A percentile compares a stretch with the other conserved stretches of the same genome.
Evolutionary conservation across 495 filamentous ascomycete species (phyloP).

Genomic region (Neurospora sp.): DNA sequence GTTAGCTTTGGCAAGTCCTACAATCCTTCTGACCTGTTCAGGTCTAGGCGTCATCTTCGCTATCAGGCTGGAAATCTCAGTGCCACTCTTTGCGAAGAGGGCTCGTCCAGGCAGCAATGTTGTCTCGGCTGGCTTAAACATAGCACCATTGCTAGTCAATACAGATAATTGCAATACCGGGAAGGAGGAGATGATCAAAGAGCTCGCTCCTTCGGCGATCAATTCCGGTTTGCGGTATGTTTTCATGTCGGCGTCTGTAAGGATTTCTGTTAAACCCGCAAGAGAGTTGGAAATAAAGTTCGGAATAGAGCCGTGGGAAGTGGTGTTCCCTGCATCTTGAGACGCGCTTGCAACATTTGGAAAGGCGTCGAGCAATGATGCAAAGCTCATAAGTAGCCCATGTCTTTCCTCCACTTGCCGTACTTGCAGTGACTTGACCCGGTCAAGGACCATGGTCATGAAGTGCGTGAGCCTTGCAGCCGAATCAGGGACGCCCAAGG

Average conservation of each 20-base stretch:
- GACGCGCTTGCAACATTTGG: slow-evolving; percentile 7
- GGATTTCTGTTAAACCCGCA: slow-evolving; percentile 17
- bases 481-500: slow-evolving; percentile 8
- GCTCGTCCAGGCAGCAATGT: slow-evolving; percentile 12
- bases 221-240: slow-evolving; percentile 56
- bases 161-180: slow-evolving; percentile 26
- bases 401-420: slow-evolving; percentile 59
- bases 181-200: slow-evolving; percentile 39
- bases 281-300: not conserved
- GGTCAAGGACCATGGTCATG: slow-evolving; percentile 28
- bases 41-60: slow-evolving; percentile 3
- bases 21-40: slow-evolving; percentile 4
- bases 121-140: not conserved
- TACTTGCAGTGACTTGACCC: slow-evolving; percentile 37
- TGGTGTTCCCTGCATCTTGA: not conserved
- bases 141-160: not conserved
- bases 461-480: slow-evolving; percentile 19
- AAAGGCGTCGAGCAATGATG: slow-evolving; percentile 33
- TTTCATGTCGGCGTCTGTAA: slow-evolving; percentile 25
- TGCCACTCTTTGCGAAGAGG: slow-evolving; percentile 7
- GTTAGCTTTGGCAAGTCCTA: slow-evolving; percentile 16
- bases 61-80: slow-evolving; percentile 10
- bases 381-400: slow-evolving; percentile 54
- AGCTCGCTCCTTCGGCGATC: slow-evolving; percentile 53
- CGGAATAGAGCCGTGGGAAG: not conserved